A percentile compares a stretch with the other conserved stretches of the same genome.
Evolutionary conservation across 306 rosid genomes (phyloP).

Genomic region (Gillenia trifoliata): DNA sequence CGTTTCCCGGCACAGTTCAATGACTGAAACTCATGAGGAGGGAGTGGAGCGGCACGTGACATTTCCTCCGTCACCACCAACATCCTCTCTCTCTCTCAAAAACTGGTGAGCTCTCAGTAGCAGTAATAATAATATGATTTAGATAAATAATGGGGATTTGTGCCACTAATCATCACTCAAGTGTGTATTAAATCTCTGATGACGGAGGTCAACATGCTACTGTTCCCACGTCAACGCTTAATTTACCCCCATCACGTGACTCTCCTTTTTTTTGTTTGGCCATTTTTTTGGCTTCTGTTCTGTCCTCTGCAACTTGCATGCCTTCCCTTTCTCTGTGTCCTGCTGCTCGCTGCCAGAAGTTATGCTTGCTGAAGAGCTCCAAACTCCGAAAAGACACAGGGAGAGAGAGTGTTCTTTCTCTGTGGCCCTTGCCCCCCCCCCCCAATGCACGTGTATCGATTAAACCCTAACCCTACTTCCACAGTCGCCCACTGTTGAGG

Average conservation of each 20-base stretch:
- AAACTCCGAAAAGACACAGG: not conserved
- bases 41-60: slow-evolving; percentile 49
- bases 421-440: not conserved
- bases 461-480: not conserved
- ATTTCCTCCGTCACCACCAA: slow-evolving; percentile 35
- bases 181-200: not conserved
- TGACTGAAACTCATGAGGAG: not conserved
- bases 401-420: not conserved
- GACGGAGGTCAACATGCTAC: slow-evolving; percentile 22
- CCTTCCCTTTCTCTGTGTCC: not conserved
- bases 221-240: slow-evolving; percentile 38
- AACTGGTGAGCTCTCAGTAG: not conserved
- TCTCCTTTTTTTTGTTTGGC: not conserved
- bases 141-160: slow-evolving; percentile 34
- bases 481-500: not conserved
- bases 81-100: slow-evolving; percentile 12
- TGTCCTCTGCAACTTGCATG: not conserved
- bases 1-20: slow-evolving; percentile 28
- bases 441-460: not conserved
- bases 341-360: too few species aligned
- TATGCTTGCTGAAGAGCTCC: not conserved
- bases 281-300: not conserved
- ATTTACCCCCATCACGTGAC: slow-evolving; percentile 29
- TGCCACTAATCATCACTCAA: slow-evolving; percentile 55
- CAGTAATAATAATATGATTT: not conserved